A percentile compares a stretch with the other conserved stretches of the same genome.
Conservation (phyloP, 1,139 yeast species). For the Pichia sp. region DNA sequence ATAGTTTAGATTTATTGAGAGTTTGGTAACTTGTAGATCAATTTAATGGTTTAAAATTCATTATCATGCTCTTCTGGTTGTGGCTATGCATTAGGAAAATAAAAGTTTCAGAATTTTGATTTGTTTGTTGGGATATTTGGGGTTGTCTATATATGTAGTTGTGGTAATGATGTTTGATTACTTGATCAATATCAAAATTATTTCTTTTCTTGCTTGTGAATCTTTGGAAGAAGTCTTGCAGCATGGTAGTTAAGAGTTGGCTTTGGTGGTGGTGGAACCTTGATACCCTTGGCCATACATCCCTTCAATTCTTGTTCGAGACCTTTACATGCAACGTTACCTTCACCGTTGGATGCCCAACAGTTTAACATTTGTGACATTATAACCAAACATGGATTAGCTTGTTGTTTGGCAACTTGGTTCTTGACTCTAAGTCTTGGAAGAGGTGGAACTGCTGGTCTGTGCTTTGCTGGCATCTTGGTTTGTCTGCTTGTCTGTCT, state of each 20-base stretch:
- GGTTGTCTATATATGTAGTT: too few relatives aligned
- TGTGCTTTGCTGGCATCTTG: constrained; percentile 18
- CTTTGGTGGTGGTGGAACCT: constrained; percentile 41
- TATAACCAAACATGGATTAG: constrained; percentile 72
- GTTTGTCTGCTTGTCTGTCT: not conserved
- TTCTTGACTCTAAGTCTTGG: constrained; percentile 73
- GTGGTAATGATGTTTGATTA: too few relatives aligned
- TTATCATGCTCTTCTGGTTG: too few relatives aligned
- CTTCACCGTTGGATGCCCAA: constrained; percentile 96
- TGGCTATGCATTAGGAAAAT: too few relatives aligned
- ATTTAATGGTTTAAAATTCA: too few relatives aligned
- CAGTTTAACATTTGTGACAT: constrained; percentile 89
- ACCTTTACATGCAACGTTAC: constrained; percentile 60
- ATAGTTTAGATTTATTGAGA: too few relatives aligned
- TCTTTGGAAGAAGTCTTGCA: constrained; percentile 73
- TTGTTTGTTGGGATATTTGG: too few relatives aligned
- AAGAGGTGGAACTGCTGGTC: constrained; percentile 58
- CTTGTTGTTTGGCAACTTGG: constrained; percentile 53
- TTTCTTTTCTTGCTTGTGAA: constrained; percentile 35
- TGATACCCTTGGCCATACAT: constrained; percentile 48
- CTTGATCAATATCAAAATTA: too few relatives aligned
- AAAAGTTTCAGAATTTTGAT: too few relatives aligned
- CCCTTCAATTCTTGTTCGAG: constrained; percentile 57
- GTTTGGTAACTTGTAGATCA: too few relatives aligned
- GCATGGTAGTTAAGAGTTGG: constrained; percentile 82